Evolutionary conservation across 306 rosid genomes (phyloP), one percentile per base, ranked within the genome.

Genomic region (Vigna mungo): DNA sequence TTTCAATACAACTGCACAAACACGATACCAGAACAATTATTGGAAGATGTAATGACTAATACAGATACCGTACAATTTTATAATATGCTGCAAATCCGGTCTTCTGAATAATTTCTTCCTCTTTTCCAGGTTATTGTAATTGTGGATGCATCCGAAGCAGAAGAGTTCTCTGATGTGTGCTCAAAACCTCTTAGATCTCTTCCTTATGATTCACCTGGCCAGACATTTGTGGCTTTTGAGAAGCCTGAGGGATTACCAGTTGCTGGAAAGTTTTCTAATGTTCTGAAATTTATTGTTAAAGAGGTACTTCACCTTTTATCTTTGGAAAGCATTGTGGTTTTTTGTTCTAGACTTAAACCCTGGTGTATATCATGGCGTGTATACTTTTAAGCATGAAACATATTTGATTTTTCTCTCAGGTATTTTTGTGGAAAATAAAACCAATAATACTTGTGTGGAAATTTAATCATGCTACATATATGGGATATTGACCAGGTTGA

Each of bases 1-100:
- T 89, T 95, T 89, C 99, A 95, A 85, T 95, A 87, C 88, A 95
- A 92, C 92, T 89, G 96, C 94, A 95, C 92, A 77, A 95, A 92
- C 83, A 95, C 99, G 6, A 95, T 95, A 81, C 99, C 94, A 0
- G 99, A 92, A 80, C 99, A 95, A 87, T 83, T 90, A 75, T 90
- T 95, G 86, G 97, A 95, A 88, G 84, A 90, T 81, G 97, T 95
- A 92, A 83, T 32, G 77, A 32, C 78, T 37, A 10, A 43, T 64
- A 64, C 74, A 72, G 65, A 21, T 68, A 56, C 48, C 63, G 68
- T 21, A 48, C 18, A 58, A 48, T 49, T 71, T 80, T 34, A 34
- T 49, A 34, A 49, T 62, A 41, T 23, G 58, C 17, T 81, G 62
- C 69, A 16, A 72, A 79, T 59, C 67, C 54, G 65, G 66, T 52